Conservation (phyloP, 2,329 filamentous ascomycete species). For the Ophiostoma pallidulum region DNA sequence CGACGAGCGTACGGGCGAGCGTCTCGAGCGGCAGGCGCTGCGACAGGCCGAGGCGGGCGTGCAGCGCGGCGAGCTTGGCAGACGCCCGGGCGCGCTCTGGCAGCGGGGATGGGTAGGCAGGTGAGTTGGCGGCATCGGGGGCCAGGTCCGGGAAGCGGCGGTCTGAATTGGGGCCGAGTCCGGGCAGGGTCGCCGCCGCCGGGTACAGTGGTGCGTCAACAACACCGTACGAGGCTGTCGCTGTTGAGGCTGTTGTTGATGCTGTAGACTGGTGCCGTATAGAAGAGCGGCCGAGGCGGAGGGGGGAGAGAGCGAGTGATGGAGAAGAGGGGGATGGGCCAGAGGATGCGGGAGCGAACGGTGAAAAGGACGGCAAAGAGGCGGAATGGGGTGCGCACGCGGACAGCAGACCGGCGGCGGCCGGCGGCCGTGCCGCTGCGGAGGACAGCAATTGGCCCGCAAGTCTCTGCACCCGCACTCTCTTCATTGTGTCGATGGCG, state of each 20-base stretch:
- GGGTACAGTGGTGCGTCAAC: background rate
- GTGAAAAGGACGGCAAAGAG: background rate
- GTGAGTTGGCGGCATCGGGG: conserved; percentile 22
- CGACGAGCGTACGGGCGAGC: conserved; percentile 75
- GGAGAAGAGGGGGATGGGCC: conserved; percentile 19
- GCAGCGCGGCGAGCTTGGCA: conserved; percentile 84
- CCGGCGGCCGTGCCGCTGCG: conserved; percentile 31
- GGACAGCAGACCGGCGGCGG: conserved; percentile 9
- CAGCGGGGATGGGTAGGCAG: conserved; percentile 58
- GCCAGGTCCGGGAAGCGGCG: conserved; percentile 18
- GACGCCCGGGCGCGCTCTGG: conserved; percentile 59
- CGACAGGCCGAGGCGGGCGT: conserved; percentile 77
- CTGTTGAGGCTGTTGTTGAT: too few species aligned
- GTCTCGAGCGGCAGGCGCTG: conserved; percentile 75
- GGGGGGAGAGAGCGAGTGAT: conserved; percentile 1
- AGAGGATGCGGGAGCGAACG: conserved; percentile 10
- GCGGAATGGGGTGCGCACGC: conserved; percentile 7
- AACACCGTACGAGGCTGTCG: background rate
- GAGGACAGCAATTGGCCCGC: conserved; percentile 46
- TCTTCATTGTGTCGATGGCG: conserved; percentile 47
- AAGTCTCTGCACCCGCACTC: conserved; percentile 51
- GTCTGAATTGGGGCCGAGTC: conserved; percentile 6
- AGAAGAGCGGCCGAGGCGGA: background rate
- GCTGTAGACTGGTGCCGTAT: conserved; percentile 6
- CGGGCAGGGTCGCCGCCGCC: background rate